A percentile compares a stretch with the other conserved stretches of the same genome.
Conservation (phyloP, 768 basidiomycete genomes). For the Multifurca ochricompacta region DNA sequence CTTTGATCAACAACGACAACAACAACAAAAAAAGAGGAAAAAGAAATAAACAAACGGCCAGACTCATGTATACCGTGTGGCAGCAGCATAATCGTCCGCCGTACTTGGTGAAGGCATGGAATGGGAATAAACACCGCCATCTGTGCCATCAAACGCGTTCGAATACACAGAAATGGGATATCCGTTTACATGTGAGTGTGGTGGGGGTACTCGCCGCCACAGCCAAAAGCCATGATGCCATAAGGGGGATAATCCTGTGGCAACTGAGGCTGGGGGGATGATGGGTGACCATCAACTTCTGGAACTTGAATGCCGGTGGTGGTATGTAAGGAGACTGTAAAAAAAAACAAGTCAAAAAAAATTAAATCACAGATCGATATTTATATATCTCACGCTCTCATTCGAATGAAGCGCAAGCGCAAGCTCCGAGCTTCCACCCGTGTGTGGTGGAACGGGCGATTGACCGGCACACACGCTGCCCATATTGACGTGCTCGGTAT, state of each 20-base stretch:
- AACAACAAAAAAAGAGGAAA: constrained; percentile 1
- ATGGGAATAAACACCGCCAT: constrained; percentile 1
- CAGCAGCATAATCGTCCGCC: constrained; percentile 6
- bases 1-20: constrained; percentile 3
- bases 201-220: constrained; percentile 11
- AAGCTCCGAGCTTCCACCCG: constrained; percentile 12
- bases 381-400: constrained; percentile 15
- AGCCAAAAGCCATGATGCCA: not conserved
- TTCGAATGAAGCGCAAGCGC: constrained; percentile 16
- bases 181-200: constrained; percentile 6
- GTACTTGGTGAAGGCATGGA: constrained; percentile 1
- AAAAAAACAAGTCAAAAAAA: too few relatives aligned
- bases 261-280: constrained; percentile 1
- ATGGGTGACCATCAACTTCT: not conserved
- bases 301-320: constrained; percentile 15
- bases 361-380: too few relatives aligned
- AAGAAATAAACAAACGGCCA: not conserved
- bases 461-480: not conserved
- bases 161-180: constrained; percentile 4
- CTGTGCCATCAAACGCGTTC: constrained; percentile 5
- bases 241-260: constrained; percentile 4
- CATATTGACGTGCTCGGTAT: constrained; percentile 13
- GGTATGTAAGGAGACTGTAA: constrained; percentile 12
- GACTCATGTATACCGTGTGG: constrained; percentile 10
- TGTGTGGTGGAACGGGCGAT: constrained; percentile 1